Evolutionary conservation across 2,329 filamentous ascomycete genomes (phyloP), one percentile per base, ranked within the genome.

Genomic region (Curvularia sp.): DNA sequence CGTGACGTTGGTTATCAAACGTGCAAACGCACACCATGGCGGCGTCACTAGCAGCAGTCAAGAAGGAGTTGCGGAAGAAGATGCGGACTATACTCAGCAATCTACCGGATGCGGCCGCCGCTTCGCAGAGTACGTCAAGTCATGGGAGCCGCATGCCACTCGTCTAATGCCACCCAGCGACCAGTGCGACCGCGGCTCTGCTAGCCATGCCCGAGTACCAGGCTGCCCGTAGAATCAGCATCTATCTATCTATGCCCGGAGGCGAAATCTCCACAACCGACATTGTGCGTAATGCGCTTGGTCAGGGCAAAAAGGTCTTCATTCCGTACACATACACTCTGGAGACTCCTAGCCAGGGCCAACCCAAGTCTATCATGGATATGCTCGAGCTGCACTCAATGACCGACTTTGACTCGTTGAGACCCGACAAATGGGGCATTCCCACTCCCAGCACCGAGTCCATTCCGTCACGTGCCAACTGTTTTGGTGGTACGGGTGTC

Each of bases 201-300:
- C 80, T 89, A 43, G 81, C 83, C 10, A 86, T 93, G 68, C 83
- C 86, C 49, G 89, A 92, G 53, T 99, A 96, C 75, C 80, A 86
- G 63, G 82, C 88, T 53, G 93, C 95, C 41, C 84, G 82, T 59
- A 84, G 87, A 52, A 86, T 99, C 70, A 93, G 91, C 67, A 84
- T 99, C 55, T 99, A 96, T 75, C 83, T 99, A 15, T 95, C 94
- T 10, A 99, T 99, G 95, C 93, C 93, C 0, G 80, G 82, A 9
- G 90, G 89, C 23, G 95, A 99, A 79, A 85, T 97, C 25, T 91
- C 93, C 67, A 99, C 95, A 1, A 87, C 89, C 50, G 81, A 83
- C 48, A 92, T 98, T 53, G 92, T 98, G 8, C 86, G 86, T 27
- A 87, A 97, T 80, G 93, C 94, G 12, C 82, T 99, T 25, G 78